Evolutionary conservation across 2,329 filamentous ascomycete genomes (phyloP).

Genomic region (Shiraia bambusicola): DNA sequence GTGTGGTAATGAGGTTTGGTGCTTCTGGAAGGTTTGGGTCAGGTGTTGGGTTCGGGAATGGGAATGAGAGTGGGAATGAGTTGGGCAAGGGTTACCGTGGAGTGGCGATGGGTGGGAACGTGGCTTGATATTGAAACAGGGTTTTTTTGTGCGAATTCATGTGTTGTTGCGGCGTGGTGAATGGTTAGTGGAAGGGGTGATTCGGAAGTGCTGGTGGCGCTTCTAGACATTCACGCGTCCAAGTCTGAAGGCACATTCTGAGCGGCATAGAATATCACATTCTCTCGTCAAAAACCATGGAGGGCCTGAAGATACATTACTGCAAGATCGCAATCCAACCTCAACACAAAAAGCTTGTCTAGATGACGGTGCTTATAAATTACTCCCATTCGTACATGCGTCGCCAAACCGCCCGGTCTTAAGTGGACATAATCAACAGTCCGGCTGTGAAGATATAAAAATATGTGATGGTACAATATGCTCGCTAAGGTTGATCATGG

Average conservation of each 20-base stretch:
- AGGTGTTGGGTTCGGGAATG: background rate
- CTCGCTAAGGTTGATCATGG: slow-evolving; percentile 38
- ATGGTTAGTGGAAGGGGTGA: background rate
- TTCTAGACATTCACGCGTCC: background rate
- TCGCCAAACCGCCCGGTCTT: slow-evolving; percentile 15
- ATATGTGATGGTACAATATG: slow-evolving; percentile 20
- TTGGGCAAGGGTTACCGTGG: too few relatives aligned
- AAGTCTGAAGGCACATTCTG: background rate
- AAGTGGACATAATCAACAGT: slow-evolving; percentile 38
- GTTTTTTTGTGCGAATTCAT: background rate
- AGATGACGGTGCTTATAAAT: background rate
- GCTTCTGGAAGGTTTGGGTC: too few relatives aligned
- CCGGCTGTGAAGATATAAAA: slow-evolving; percentile 38
- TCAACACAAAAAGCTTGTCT: background rate
- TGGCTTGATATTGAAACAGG: background rate
- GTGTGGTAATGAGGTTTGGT: background rate
- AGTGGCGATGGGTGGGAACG: too few relatives aligned
- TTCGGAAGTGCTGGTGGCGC: slow-evolving; percentile 13
- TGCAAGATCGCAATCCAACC: background rate
- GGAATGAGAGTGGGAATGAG: background rate
- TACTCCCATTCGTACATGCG: slow-evolving; percentile 12
- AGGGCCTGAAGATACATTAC: background rate
- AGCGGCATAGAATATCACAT: background rate
- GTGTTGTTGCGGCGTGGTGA: background rate
- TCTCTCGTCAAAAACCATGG: background rate